These are phyloP conservation scores for Tricholoma sp. DNA, from an alignment of 768 basidiomycete species.

Conservation along the genomic window DNA sequence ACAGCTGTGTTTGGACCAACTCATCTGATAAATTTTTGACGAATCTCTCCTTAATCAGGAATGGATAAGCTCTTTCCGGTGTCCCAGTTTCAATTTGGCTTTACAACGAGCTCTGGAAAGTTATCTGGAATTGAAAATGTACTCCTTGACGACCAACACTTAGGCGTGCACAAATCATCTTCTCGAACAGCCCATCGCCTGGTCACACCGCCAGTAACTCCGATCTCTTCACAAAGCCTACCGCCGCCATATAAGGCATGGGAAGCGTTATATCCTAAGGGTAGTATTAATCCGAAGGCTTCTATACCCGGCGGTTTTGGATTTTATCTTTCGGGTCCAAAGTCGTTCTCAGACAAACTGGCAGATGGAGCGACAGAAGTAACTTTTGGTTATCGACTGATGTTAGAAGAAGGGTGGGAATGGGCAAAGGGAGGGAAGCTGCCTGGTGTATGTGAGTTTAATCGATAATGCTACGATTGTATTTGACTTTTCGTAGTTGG, in stretches of 20 bases:
- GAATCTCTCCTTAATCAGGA: neutral
- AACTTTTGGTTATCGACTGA: constrained; percentile 59
- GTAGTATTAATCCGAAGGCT: constrained; percentile 55
- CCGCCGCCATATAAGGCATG: constrained; percentile 36
- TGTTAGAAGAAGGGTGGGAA: constrained; percentile 57
- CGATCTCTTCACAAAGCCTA: constrained; percentile 1
- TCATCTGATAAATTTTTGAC: too few relatives aligned
- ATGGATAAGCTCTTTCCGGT: constrained; percentile 21
- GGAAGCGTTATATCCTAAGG: constrained; percentile 58
- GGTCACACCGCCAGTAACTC: constrained; percentile 24
- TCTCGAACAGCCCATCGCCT: constrained; percentile 28
- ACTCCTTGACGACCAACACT: constrained; percentile 33
- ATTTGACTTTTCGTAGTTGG: constrained; percentile 37
- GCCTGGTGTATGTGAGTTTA: constrained; percentile 59
- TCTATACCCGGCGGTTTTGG: constrained; percentile 59
- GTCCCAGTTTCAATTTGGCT: constrained; percentile 29
- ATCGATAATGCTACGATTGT: too few relatives aligned
- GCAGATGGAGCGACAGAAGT: constrained; percentile 45
- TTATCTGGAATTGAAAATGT: constrained; percentile 20
- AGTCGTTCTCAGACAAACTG: constrained; percentile 32
- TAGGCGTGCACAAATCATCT: constrained; percentile 47
- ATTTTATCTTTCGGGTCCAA: constrained; percentile 61
- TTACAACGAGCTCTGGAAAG: constrained; percentile 34
- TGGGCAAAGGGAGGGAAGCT: constrained; percentile 77
- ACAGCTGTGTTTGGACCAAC: too few relatives aligned